Evolutionary conservation across 78 protist genomes (phyloP).

Genomic region (Planoprotostelium fungivorum): DNA sequence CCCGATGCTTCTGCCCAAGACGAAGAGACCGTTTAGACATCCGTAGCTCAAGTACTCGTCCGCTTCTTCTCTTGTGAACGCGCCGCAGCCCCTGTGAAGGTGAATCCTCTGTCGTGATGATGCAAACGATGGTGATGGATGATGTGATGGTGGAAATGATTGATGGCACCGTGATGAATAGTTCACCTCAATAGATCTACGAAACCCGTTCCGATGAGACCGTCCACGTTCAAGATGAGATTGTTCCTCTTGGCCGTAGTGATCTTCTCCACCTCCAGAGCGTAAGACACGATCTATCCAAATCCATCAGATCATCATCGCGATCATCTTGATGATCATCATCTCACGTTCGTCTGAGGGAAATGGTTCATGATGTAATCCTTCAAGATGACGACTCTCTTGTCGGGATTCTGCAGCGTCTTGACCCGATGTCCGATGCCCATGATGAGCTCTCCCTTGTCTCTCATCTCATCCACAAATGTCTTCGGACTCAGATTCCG

Average conservation of each 20-base stretch:
- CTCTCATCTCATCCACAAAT: constrained; percentile 82
- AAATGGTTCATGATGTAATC: constrained; percentile 64
- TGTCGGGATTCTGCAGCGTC: constrained; percentile 82
- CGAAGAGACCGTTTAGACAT: constrained; percentile 89
- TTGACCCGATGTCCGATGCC: constrained; percentile 96
- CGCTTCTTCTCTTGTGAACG: constrained; percentile 86
- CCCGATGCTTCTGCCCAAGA: constrained; percentile 88
- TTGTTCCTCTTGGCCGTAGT: constrained; percentile 86
- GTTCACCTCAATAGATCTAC: constrained; percentile 77
- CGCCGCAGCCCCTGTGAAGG: constrained; percentile 35
- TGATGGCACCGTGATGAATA: neutral
- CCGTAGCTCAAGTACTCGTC: constrained; percentile 64
- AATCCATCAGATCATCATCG: no score
- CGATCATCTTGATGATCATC: neutral
- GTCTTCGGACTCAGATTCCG: constrained; percentile 61
- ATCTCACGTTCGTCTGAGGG: constrained; percentile 9
- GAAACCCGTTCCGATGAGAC: constrained; percentile 80
- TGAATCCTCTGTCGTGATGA: neutral
- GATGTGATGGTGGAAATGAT: no score
- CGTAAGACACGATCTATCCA: constrained; percentile 27
- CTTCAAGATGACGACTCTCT: constrained; percentile 79
- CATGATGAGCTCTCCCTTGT: constrained; percentile 70
- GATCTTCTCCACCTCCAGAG: constrained; percentile 78
- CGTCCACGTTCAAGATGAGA: constrained; percentile 94
- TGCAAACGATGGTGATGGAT: no score